Evolutionary conservation across 257 asterid genomes (phyloP), one percentile per base, ranked within the genome.

Genomic region (Vinca minor): DNA sequence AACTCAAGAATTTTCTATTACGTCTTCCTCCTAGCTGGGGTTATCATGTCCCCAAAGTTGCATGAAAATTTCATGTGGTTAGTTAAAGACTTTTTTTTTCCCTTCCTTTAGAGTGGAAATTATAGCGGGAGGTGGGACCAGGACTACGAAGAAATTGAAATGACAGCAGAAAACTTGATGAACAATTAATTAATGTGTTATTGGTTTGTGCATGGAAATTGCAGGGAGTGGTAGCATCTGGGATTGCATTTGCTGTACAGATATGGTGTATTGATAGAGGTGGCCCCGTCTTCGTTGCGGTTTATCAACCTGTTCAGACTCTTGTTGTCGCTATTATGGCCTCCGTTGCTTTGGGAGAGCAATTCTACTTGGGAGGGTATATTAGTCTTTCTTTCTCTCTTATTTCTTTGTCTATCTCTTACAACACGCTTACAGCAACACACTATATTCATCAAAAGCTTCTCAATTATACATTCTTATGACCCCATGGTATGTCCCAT

Each of bases 231-330:
- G 99, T 93, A 62, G 99, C 99, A 73, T 94, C 99, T 0, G 99
- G 99, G 82, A 87, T 90, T 32, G 97, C 97, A 45, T 94, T 93
- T 76, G 96, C 99, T 75, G 99, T 93, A 69, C 99, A 93, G 82
- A 93, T 93, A 81, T 93, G 99, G 99, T 93, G 99, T 86, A 93
- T 93, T 41, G 95, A 89, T 66, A 83, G 88, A 47, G 99, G 99
- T 13, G 99, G 99, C 71, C 99, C 99, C 12, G 99, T 93, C 9
- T 93, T 93, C 71, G 99, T 93, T 61, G 96, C 99, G 3, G 99
- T 93, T 4, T 93, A 93, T 75, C 99, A 93, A 64, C 99, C 99
- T 17, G 99, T 93, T 63, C 99, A 93, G 87, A 93, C 97, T 13
- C 94, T 93, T 2, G 99, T 89, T 73, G 97, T 89, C 65, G 99